Conservation (phyloP, 306 rosid species). For the Cicer judaicum region DNA sequence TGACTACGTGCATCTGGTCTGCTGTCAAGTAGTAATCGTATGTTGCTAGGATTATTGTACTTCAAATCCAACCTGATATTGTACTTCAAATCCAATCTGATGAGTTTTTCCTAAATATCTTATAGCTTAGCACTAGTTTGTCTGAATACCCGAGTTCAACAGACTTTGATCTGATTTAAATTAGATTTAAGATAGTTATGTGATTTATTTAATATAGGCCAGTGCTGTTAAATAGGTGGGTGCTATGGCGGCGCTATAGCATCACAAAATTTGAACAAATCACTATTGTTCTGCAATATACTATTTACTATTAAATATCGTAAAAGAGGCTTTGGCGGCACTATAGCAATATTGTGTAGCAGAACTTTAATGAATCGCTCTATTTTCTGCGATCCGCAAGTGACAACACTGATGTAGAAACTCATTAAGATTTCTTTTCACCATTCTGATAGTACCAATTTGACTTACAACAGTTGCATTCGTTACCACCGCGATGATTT, state of each 20-base stretch:
- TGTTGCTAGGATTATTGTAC: background rate
- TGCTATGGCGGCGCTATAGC: no score
- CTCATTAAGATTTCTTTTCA: background rate
- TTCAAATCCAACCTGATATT: background rate
- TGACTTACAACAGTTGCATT: conserved; percentile 24
- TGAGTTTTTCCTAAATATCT: background rate
- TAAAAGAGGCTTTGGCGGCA: no score
- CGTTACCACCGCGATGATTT: background rate
- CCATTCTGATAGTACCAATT: conserved; percentile 3
- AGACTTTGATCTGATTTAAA: conserved; percentile 36
- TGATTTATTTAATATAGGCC: conserved; percentile 18
- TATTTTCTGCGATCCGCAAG: no score
- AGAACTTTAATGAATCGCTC: no score
- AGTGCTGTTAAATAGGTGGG: no score
- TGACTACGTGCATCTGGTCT: conserved; percentile 7
- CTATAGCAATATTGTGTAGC: no score
- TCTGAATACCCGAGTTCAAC: conserved; percentile 3
- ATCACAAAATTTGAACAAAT: no score
- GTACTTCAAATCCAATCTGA: conserved; percentile 15
- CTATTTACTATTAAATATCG: no score
- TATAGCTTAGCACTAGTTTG: conserved; percentile 35
- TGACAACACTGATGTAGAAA: no score
- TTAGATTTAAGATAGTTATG: background rate
- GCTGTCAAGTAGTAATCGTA: conserved; percentile 10
- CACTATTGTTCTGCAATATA: no score